Evolutionary conservation across 2,329 filamentous ascomycete species (phyloP).

Genomic region (Simplicillium sp.): DNA sequence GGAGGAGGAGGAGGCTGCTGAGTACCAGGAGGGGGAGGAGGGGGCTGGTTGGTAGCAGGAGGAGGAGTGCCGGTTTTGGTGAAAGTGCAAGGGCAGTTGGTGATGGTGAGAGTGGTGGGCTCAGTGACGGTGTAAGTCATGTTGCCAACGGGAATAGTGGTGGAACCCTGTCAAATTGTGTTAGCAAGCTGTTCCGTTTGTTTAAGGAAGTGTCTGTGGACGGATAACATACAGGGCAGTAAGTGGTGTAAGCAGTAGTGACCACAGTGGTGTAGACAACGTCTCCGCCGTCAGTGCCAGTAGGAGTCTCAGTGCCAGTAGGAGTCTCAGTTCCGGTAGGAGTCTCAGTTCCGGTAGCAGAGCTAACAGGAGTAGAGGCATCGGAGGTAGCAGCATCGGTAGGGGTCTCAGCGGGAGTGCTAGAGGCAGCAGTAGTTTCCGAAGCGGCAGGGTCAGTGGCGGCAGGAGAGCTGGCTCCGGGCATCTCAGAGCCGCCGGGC

Average conservation of each 20-base stretch:
- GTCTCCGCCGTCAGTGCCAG: constrained; percentile 2
- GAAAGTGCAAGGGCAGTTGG: constrained; percentile 37
- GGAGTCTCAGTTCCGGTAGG: neutral
- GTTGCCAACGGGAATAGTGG: constrained; percentile 24
- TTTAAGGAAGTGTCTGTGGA: neutral
- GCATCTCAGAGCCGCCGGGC: too few species aligned
- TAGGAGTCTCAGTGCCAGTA: neutral
- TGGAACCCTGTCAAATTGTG: constrained; percentile 22
- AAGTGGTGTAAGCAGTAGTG: constrained; percentile 27
- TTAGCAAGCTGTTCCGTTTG: neutral
- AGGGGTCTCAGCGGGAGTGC: neutral
- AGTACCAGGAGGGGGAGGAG: constrained; percentile 14
- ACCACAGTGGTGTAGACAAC: constrained; percentile 23
- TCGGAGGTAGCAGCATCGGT: neutral
- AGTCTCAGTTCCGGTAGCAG: neutral
- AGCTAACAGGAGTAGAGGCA: constrained; percentile 1
- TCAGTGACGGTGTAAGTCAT: constrained; percentile 34
- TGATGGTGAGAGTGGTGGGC: constrained; percentile 33
- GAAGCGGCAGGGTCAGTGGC: constrained; percentile 5
- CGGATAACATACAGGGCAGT: constrained; percentile 29
- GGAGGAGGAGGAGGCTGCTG: constrained; percentile 5
- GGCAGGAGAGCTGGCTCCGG: too few species aligned
- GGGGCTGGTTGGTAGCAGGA: constrained; percentile 3
- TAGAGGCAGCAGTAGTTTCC: too few species aligned
- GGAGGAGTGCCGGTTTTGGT: constrained; percentile 17